A percentile compares a stretch with the other conserved stretches of the same genome.
Conservation (phyloP, 495 filamentous ascomycete species). For the Neurospora terricola region DNA sequence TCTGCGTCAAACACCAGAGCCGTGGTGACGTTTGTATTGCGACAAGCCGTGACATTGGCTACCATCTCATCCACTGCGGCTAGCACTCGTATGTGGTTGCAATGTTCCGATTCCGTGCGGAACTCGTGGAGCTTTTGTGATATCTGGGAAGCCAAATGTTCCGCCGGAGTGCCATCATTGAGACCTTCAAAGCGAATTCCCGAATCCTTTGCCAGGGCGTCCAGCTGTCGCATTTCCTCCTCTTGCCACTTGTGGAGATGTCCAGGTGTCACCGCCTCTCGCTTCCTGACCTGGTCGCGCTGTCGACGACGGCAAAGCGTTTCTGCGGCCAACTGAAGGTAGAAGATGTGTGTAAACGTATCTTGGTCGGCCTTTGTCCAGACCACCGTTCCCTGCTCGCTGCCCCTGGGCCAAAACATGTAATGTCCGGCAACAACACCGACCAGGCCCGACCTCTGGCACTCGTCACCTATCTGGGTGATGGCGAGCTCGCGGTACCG, state of each 20-base stretch:
- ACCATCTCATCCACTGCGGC: conserved; percentile 31
- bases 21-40: conserved; percentile 10
- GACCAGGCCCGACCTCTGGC: conserved; percentile 21
- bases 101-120: conserved; percentile 24
- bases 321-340: conserved; percentile 38
- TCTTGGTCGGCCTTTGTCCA: conserved; percentile 39
- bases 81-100: conserved; percentile 21
- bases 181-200: conserved; percentile 39
- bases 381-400: conserved; percentile 22
- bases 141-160: conserved; percentile 12
- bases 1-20: conserved; percentile 51
- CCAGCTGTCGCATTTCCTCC: conserved; percentile 38
- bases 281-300: conserved; percentile 30
- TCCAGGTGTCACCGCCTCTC: conserved; percentile 21
- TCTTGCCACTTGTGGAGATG: conserved; percentile 46
- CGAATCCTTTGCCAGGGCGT: conserved; percentile 36
- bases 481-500: conserved; percentile 41
- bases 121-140: conserved; percentile 30
- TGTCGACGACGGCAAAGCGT: conserved; percentile 25
- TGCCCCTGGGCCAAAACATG: conserved; percentile 47
- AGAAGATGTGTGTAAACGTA: conserved; percentile 51
- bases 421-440: conserved; percentile 51
- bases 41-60: not conserved
- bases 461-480: conserved; percentile 31
- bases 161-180: not conserved